These are phyloP conservation scores for Penicillium macrosclerotiorum DNA, from an alignment of 495 filamentous ascomycete species.

Conservation along the genomic window DNA sequence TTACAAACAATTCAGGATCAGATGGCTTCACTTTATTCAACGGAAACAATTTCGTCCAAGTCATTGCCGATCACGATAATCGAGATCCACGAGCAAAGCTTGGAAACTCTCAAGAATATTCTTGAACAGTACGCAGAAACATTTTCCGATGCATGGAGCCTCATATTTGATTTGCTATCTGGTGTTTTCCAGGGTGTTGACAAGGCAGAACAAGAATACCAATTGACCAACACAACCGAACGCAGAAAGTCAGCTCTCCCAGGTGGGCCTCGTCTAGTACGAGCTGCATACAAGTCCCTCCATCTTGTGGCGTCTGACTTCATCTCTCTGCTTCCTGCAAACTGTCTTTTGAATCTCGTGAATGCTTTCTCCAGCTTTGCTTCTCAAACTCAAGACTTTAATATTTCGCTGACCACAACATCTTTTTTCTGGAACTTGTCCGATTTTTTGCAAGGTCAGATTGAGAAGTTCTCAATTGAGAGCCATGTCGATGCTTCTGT, in stretches of 20 bases:
- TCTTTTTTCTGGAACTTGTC: slow-evolving; percentile 96
- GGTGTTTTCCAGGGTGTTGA: slow-evolving; percentile 66
- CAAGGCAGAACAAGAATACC: slow-evolving; percentile 19
- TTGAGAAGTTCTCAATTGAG: slow-evolving; percentile 46
- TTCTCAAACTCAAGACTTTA: slow-evolving; percentile 84
- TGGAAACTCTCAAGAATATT: slow-evolving; percentile 78
- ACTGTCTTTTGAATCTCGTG: slow-evolving; percentile 77
- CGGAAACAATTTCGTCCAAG: slow-evolving; percentile 21
- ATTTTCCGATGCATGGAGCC: slow-evolving; percentile 76
- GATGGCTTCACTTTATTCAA: slow-evolving; percentile 50
- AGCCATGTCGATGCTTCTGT: slow-evolving; percentile 35
- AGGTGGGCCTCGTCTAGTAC: slow-evolving; percentile 70
- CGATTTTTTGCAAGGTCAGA: slow-evolving; percentile 67
- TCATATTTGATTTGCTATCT: slow-evolving; percentile 79
- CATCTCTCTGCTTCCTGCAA: slow-evolving; percentile 70
- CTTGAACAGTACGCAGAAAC: slow-evolving; percentile 88
- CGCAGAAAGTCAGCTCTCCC: slow-evolving; percentile 37
- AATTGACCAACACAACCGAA: slow-evolving; percentile 8
- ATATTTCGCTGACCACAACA: slow-evolving; percentile 90
- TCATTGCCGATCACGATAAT: slow-evolving; percentile 55
- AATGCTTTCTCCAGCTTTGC: slow-evolving; percentile 87
- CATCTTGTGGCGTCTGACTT: slow-evolving; percentile 97
- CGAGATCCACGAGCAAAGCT: slow-evolving; percentile 76
- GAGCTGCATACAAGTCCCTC: slow-evolving; percentile 80
- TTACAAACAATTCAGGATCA: slow-evolving; percentile 64